These are phyloP conservation scores for Phenoliferia sp. DNA, from an alignment of 1,284 basidiomycete species.

Conservation along the genomic window DNA sequence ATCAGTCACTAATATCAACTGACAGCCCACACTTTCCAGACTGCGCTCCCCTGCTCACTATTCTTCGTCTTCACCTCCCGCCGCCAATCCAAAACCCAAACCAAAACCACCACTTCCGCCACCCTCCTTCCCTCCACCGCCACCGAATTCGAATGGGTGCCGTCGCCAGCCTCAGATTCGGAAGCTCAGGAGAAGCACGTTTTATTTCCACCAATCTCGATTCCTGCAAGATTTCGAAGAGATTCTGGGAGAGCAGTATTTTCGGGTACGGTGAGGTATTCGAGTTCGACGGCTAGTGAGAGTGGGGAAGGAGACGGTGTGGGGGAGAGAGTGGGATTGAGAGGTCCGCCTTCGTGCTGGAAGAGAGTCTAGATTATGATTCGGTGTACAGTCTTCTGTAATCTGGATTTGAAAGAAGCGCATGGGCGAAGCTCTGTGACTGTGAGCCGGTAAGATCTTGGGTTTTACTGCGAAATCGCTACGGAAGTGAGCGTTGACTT, in stretches of 20 bases:
- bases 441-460: too few relatives aligned
- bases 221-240: not conserved
- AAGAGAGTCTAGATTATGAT: too few relatives aligned
- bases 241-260: not conserved
- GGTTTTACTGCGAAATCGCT: too few relatives aligned
- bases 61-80: not conserved
- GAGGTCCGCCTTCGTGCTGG: too few relatives aligned
- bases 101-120: too few relatives aligned
- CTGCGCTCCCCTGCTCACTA: not conserved
- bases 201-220: not conserved
- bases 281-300: not conserved
- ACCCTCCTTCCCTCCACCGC: not conserved
- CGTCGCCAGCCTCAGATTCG: not conserved
- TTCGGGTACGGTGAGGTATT: not conserved
- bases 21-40: not conserved
- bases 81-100: not conserved
- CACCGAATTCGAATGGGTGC: not conserved
- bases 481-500: too few relatives aligned
- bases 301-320: too few relatives aligned
- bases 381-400: too few relatives aligned
- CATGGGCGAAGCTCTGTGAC: too few relatives aligned
- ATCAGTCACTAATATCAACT: not conserved
- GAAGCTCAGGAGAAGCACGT: not conserved
- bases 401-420: too few relatives aligned
- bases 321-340: too few relatives aligned